These are phyloP conservation scores for Sclerotinia minor DNA, from an alignment of 2,329 filamentous ascomycete species.

Conservation along the genomic window DNA sequence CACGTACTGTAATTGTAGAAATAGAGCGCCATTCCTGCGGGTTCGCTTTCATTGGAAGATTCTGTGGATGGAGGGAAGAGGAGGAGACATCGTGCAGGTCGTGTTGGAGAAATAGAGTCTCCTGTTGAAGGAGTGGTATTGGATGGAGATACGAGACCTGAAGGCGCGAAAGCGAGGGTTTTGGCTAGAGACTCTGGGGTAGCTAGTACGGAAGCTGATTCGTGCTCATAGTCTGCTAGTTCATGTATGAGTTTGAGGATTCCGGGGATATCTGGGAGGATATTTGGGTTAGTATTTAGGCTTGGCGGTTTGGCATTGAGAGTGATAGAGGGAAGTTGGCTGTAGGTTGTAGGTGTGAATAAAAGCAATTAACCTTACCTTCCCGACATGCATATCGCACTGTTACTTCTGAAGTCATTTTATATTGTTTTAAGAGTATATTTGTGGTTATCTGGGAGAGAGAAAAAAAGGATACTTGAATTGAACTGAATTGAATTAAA, in stretches of 20 bases:
- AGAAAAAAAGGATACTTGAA: neutral
- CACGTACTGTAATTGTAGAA: slow-evolving; percentile 97
- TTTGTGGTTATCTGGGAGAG: neutral
- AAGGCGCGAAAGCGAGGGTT: slow-evolving; percentile 75
- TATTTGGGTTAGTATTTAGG: neutral
- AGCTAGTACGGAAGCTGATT: slow-evolving; percentile 70
- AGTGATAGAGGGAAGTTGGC: too few relatives aligned
- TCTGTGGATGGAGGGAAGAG: slow-evolving; percentile 51
- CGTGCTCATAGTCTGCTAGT: slow-evolving; percentile 85
- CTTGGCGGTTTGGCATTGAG: too few relatives aligned
- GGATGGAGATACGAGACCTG: slow-evolving; percentile 46
- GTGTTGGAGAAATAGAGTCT: slow-evolving; percentile 54
- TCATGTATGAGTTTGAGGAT: slow-evolving; percentile 82
- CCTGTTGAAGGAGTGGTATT: slow-evolving; percentile 47
- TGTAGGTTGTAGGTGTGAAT: neutral
- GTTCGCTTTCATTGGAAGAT: slow-evolving; percentile 31
- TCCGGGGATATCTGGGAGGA: slow-evolving; percentile 66
- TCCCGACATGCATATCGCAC: slow-evolving; percentile 20
- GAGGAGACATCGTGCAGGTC: slow-evolving; percentile 76
- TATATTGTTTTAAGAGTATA: neutral
- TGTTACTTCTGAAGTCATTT: slow-evolving; percentile 16
- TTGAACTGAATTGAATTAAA: neutral
- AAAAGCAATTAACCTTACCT: neutral
- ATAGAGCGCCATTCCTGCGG: slow-evolving; percentile 80
- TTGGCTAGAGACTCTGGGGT: slow-evolving; percentile 70